Base-by-base conservation (phyloP, 805 yeast genomes). In the Peterozyma toletana region DNA sequence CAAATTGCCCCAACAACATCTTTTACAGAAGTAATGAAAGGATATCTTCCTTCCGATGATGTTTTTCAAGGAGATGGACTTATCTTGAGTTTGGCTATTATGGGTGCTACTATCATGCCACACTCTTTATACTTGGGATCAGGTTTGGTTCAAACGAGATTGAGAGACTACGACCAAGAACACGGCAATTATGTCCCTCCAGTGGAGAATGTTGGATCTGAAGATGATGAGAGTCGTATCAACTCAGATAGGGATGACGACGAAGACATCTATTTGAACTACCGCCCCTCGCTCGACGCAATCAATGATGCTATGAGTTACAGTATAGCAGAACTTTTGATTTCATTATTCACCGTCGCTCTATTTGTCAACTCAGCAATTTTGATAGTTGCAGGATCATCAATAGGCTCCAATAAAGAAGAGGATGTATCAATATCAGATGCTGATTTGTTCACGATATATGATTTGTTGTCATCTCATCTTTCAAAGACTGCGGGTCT, bases 81-180 rank as follows among this genome's bases (percentile, higher is more conserved):
- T 29, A 88, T 81, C 55, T 65, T 87, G 16, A 78, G 91, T 18
- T 69, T 90, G 51, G 96, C 95, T 21, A 86, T 89, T 40, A 68
- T 88, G 43, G 96, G 96, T 18, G 96, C 96, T 10, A 89, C 96
- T 0, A 96, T 89, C 18, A 89, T 89, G 96, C 96, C 96, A 2
- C 96, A 89, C 57, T 81, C 90, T 1, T 66, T 89, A 40, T 87
- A 84, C 54, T 66, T 89, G 44, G 96, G 96, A 1, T 83, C 93
- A 0, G 91, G 93, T 5, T 67, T 89, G 40, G 96, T 88, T 6
- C 95, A 88, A 59, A 86, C 96, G 18, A 73, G 96, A 50, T 67
- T 89, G 37, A 72, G 73, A 51, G 95, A 86, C 29, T 88, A 69
- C 53, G 96, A 89, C 59, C 52, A 71, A 2, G 70, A 73, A 46